Evolutionary conservation across 306 rosid genomes (phyloP).

Genomic region (Gynostemma pentaphyllum): DNA sequence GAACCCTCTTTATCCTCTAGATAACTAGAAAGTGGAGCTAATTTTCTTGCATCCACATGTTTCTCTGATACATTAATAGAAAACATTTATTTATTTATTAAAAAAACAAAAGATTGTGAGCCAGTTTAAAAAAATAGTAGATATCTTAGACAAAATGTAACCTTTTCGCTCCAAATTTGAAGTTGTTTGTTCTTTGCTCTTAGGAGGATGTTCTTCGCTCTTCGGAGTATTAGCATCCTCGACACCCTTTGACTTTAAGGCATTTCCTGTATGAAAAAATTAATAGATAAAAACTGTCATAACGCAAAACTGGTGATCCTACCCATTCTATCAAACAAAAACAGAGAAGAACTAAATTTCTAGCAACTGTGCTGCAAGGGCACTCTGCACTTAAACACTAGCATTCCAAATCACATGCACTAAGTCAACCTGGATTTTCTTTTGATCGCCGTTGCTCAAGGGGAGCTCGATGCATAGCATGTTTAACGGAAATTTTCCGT

Average conservation of each 20-base stretch:
- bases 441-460: slow-evolving; percentile 56
- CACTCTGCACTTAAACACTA: not conserved
- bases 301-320: not conserved
- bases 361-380: not conserved
- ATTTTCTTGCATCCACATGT: slow-evolving; percentile 31
- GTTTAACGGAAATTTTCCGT: slow-evolving; percentile 69
- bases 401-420: slow-evolving; percentile 12
- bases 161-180: slow-evolving; percentile 48
- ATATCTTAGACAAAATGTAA: slow-evolving; percentile 13
- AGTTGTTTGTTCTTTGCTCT: slow-evolving; percentile 27
- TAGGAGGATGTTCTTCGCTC: slow-evolving; percentile 32
- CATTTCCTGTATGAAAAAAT: slow-evolving; percentile 19
- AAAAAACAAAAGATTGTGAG: slow-evolving; percentile 14
- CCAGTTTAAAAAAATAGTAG: slow-evolving; percentile 3
- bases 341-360: not conserved
- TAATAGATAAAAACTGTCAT: not conserved
- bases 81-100: no score
- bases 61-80: slow-evolving; percentile 28
- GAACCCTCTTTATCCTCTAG: slow-evolving; percentile 39
- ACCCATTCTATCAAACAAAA: not conserved
- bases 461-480: slow-evolving; percentile 76
- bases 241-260: slow-evolving; percentile 23
- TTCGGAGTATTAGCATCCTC: slow-evolving; percentile 17
- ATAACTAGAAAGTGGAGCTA: slow-evolving; percentile 34
- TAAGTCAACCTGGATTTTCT: slow-evolving; percentile 49